Percentiles rank a stretch among this genome's conserved stretches.
phyloP scores from a whole-genome alignment of 805 yeast genomes.

The Yarrowia phangngaensis region DNA sequence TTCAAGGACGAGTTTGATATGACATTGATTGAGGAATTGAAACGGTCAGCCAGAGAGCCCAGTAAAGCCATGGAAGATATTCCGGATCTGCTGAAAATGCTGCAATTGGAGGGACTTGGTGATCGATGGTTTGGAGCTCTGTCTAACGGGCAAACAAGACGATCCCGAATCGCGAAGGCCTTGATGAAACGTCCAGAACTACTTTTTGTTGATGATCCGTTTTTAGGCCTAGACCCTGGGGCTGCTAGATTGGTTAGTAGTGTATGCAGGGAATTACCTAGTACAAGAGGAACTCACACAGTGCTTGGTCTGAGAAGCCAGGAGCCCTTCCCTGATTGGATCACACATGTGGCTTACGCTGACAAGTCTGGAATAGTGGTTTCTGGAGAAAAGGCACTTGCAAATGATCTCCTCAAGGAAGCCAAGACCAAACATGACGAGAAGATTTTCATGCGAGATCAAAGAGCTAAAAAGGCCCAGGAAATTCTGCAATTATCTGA shows the following conservation, averaged over 20 bases:
- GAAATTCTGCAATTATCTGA: neutral
- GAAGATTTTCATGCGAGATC: neutral
- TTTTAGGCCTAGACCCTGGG: slow-evolving; percentile 79
- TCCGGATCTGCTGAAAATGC: slow-evolving; percentile 43
- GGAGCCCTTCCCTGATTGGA: slow-evolving; percentile 76
- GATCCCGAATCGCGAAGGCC: slow-evolving; percentile 81
- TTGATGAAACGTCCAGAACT: slow-evolving; percentile 61
- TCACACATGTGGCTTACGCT: slow-evolving; percentile 64
- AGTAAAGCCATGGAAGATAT: slow-evolving; percentile 31
- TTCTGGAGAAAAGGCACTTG: slow-evolving; percentile 44
- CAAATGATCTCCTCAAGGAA: slow-evolving; percentile 29
- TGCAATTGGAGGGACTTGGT: slow-evolving; percentile 55
- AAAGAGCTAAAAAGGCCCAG: slow-evolving; percentile 11
- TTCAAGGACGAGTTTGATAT: slow-evolving; percentile 81
- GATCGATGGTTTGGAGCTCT: slow-evolving; percentile 79
- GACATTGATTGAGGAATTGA: slow-evolving; percentile 57
- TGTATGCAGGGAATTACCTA: slow-evolving; percentile 46
- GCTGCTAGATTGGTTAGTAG: slow-evolving; percentile 60
- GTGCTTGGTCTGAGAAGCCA: slow-evolving; percentile 74
- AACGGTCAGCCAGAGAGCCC: slow-evolving; percentile 48
- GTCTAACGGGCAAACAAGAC: slow-evolving; percentile 89
- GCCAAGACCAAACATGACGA: slow-evolving; percentile 28
- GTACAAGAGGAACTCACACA: slow-evolving; percentile 7
- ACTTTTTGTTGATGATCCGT: slow-evolving; percentile 83
- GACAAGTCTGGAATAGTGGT: slow-evolving; percentile 51